Conservation (phyloP, 2,329 filamentous ascomycete genomes). For the Aspergillus sp. region DNA sequence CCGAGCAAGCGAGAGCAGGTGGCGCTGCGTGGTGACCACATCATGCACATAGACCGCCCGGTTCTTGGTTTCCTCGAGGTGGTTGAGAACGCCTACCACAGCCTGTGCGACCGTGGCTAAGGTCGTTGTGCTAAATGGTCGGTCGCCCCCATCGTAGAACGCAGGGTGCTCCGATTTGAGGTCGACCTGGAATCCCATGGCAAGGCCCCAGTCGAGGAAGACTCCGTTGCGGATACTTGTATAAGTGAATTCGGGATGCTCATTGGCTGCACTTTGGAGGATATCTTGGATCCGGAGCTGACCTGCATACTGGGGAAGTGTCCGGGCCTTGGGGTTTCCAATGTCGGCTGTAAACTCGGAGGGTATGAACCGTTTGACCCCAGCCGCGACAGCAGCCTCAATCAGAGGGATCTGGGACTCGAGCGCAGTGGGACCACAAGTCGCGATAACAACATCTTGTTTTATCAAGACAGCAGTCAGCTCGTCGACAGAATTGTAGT, state of each 20-base stretch:
- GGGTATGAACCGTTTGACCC: slow-evolving; percentile 52
- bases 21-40: slow-evolving; percentile 15
- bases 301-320: slow-evolving; percentile 16
- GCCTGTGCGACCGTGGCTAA: slow-evolving; percentile 13
- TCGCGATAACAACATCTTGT: slow-evolving; percentile 4
- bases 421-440: not conserved
- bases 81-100: not conserved
- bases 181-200: not conserved
- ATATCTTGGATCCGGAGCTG: slow-evolving; percentile 24
- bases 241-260: not conserved
- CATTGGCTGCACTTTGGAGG: not conserved
- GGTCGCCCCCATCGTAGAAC: slow-evolving; percentile 17
- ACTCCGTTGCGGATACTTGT: slow-evolving; percentile 17
- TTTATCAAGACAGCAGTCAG: not conserved
- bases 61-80: slow-evolving; percentile 15
- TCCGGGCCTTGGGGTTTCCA: slow-evolving; percentile 12
- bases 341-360: slow-evolving; percentile 40
- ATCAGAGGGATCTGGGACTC: slow-evolving; percentile 18
- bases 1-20: slow-evolving; percentile 11
- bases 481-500: not conserved
- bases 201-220: slow-evolving; percentile 13
- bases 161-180: not conserved
- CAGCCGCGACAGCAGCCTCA: slow-evolving; percentile 46
- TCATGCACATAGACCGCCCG: slow-evolving; percentile 14
- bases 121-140: slow-evolving; percentile 18